Base-by-base conservation (phyloP, 2,329 filamentous ascomycete species). In the Elsinoe necatrix region DNA sequence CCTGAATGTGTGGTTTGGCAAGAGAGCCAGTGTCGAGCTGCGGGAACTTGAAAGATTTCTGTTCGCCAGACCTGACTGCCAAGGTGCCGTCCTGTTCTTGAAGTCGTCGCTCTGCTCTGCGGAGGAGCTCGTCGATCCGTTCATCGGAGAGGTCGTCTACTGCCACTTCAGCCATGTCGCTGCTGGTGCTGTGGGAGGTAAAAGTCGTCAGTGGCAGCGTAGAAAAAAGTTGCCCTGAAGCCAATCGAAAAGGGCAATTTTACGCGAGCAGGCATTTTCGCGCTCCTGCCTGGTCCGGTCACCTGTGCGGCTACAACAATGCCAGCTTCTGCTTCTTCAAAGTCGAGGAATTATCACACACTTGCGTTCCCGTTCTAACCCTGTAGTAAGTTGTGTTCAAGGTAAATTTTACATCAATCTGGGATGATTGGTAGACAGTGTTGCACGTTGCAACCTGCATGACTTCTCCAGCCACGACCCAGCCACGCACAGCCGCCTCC, bases 71-170 rank as follows among this genome's bases (percentile, higher is more conserved):
- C 63, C 58, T 56, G 61, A 62, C 48, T 60, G 57, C 31, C 20
- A 42, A 54, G 37, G 29, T 54, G 51, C 56, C 55, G 58, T 69
- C 67, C 60, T 73, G 73, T 63, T 73, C 69, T 54, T 72, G 68
- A 63, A 87, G 70, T 60, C 84, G 77, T 58, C 71, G 68, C 64
- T 86, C 82, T 57, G 85, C 84, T 69, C 85, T 77, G 55, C 76
- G 75, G 54, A 88, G 76, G 57, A 88, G 74, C 65, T 79, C 72
- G 55, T 82, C 77, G 52, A 87, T 79, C 65, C 85, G 79, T 61
- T 81, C 78, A 66, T 86, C 82, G 35, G 78, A 80, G 60, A 86
- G 70, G 55, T 78, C 75, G 54, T 76, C 72, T 37, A 37, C 14
- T 11, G 12, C 9, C 14, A 63, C 61, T 25, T 62, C 57, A 5